These are phyloP conservation scores for Globisporangium mamillatum DNA, from an alignment of 352 stramenopile genomes.

Conservation along the genomic window DNA sequence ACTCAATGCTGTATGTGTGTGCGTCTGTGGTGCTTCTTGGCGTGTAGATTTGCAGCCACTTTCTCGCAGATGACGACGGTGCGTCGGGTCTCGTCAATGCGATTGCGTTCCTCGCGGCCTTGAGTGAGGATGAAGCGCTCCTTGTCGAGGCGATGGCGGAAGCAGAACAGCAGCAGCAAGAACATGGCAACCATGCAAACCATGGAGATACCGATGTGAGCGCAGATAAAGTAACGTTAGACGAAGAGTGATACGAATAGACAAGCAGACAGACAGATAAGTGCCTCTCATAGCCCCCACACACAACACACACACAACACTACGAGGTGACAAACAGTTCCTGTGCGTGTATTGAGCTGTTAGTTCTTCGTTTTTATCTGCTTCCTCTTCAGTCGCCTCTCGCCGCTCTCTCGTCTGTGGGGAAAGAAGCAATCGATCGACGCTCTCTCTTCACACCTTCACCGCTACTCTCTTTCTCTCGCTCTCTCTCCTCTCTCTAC, in stretches of 20 bases:
- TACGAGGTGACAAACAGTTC: slow-evolving; percentile 7
- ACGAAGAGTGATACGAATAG: neutral
- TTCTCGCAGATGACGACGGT: slow-evolving; percentile 17
- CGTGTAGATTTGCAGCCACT: slow-evolving; percentile 35
- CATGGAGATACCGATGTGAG: neutral
- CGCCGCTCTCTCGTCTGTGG: neutral
- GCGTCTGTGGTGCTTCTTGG: neutral
- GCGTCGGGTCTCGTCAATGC: slow-evolving; percentile 34
- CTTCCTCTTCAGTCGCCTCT: neutral
- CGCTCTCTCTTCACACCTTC: neutral
- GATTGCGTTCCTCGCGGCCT: slow-evolving; percentile 29
- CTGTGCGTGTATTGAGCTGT: slow-evolving; percentile 8
- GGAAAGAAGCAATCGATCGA: neutral
- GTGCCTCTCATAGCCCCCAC: neutral
- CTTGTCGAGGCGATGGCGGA: slow-evolving; percentile 10
- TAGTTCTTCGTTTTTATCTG: neutral
- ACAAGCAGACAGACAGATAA: neutral
- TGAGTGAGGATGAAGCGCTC: slow-evolving; percentile 27
- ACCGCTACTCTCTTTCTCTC: neutral
- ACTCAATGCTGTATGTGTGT: neutral
- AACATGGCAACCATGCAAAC: neutral
- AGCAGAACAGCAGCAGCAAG: neutral
- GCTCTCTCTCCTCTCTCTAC: slow-evolving; percentile 26
- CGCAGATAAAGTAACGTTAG: neutral
- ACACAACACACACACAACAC: neutral